Evolutionary conservation across 2,329 filamentous ascomycete species (phyloP).

Genomic region (Hypoxylon sp.): DNA sequence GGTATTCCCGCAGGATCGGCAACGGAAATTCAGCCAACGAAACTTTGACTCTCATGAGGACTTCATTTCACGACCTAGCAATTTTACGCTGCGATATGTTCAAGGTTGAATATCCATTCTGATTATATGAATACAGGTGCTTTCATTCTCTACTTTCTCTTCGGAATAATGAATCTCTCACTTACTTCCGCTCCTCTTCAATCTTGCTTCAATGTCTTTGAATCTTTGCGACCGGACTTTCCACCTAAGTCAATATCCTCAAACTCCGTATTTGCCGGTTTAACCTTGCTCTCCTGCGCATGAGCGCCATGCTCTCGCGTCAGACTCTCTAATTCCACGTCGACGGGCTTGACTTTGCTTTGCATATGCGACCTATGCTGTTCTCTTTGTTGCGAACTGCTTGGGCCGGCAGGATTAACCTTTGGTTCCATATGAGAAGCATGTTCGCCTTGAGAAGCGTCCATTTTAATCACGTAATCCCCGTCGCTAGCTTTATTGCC

Average conservation of each 20-base stretch:
- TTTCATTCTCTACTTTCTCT: slow-evolving; percentile 22
- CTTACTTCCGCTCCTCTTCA: slow-evolving; percentile 5
- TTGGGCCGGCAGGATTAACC: slow-evolving; percentile 32
- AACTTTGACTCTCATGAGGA: slow-evolving; percentile 2
- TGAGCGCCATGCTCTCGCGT: slow-evolving; percentile 27
- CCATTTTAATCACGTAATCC: slow-evolving; percentile 39
- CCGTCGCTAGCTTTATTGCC: slow-evolving; percentile 17
- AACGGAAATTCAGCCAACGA: neutral
- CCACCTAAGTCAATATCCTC: slow-evolving; percentile 34
- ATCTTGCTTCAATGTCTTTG: slow-evolving; percentile 37
- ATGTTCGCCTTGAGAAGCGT: slow-evolving; percentile 25
- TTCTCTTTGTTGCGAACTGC: slow-evolving; percentile 18
- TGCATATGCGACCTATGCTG: slow-evolving; percentile 30
- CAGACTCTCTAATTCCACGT: slow-evolving; percentile 6
- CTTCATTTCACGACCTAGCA: neutral
- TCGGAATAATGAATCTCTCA: neutral
- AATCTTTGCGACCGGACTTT: slow-evolving; percentile 28
- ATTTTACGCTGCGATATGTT: neutral
- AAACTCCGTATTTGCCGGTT: slow-evolving; percentile 24
- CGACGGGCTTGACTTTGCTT: slow-evolving; percentile 20
- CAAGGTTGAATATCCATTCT: slow-evolving; percentile 23
- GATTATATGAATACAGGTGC: slow-evolving; percentile 18
- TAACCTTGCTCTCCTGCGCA: slow-evolving; percentile 39
- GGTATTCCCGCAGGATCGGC: slow-evolving; percentile 7
- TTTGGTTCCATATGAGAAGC: slow-evolving; percentile 24